Percentiles rank a stretch among this genome's conserved stretches.
phyloP scores from a whole-genome alignment of 257 asterid species.

The Penstemon barbatus region DNA sequence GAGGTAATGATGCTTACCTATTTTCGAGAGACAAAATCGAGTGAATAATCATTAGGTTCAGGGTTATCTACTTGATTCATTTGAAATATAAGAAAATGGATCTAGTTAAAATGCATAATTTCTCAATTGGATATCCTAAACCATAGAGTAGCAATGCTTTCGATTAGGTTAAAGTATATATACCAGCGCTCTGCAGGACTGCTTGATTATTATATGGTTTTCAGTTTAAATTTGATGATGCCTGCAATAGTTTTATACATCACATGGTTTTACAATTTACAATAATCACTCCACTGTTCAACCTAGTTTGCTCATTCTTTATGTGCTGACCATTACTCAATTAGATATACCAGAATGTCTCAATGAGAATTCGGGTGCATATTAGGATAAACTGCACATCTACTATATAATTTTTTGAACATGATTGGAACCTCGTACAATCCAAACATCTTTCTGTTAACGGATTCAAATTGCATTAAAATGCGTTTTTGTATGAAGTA shows the following conservation, averaged over 20 bases:
- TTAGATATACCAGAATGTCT: background rate
- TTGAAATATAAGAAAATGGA: background rate
- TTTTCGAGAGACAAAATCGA: background rate
- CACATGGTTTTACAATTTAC: background rate
- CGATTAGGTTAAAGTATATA: background rate
- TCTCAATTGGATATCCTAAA: background rate
- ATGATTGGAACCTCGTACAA: background rate
- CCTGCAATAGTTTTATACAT: background rate
- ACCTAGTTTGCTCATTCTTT: background rate
- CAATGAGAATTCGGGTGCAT: background rate
- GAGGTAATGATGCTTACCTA: slow-evolving; percentile 46
- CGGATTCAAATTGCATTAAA: background rate
- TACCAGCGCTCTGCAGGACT: background rate
- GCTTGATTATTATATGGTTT: background rate
- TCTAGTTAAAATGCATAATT: background rate
- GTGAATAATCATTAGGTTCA: background rate
- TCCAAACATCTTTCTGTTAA: background rate
- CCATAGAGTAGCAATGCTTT: background rate
- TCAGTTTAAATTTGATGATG: background rate
- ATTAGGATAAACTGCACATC: background rate
- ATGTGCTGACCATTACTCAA: background rate
- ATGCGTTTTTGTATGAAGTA: slow-evolving; percentile 5
- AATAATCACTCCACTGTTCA: too few species aligned
- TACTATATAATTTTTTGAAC: background rate
- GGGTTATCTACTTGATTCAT: too few species aligned